Evolutionary conservation across 148 eudicot genomes (phyloP), one percentile per base, ranked within the genome.

Genomic region (Bassia scoparia): DNA sequence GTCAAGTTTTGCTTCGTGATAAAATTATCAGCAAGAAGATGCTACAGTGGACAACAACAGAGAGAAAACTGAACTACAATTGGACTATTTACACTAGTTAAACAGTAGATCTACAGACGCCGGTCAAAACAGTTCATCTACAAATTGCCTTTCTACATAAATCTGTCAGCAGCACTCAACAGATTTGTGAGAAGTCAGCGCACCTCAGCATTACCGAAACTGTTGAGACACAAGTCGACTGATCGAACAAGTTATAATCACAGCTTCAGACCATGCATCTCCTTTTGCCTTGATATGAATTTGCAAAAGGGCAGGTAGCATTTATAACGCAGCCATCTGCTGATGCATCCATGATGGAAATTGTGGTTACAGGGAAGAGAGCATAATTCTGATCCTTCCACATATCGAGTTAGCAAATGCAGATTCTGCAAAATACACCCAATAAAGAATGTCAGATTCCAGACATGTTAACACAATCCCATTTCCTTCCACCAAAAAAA

Each of bases 231-330:
- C 17, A 54, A 37, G 21, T 66, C 12, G 33, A 43, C 55, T 38
- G 69, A 29, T 18, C 41, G 61, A 70, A 31, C 46, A 8, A 8
- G 35, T 17, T 35, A n/a, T 72, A 78, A 34, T 48, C 58, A 66
- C 72, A 72, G 60, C 66, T 76, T 76, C 61, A 89, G 59, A 87
- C 93, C 67, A 86, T n/a, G 78, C 68, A 27, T 83, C 89, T 24
- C 80, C 83, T 68, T 70, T 79, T 53, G 85, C 86, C 75, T 77
- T 77, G 78, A 89, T 89, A 69, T 84, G 71, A 81, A 83, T 71
- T 89, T 89, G 83, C 95, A 89, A 53, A 89, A 4, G 95, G 91
- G 63, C 95, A 89, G 56, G 89, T 87, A 18, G 95, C 95, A 35
- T 87, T 89, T 49, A 87, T 87, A n/a, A 48, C 87, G 78, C 30